Conservation (phyloP, 2,329 filamentous ascomycete species). For the Aaosphaeria arxii region DNA sequence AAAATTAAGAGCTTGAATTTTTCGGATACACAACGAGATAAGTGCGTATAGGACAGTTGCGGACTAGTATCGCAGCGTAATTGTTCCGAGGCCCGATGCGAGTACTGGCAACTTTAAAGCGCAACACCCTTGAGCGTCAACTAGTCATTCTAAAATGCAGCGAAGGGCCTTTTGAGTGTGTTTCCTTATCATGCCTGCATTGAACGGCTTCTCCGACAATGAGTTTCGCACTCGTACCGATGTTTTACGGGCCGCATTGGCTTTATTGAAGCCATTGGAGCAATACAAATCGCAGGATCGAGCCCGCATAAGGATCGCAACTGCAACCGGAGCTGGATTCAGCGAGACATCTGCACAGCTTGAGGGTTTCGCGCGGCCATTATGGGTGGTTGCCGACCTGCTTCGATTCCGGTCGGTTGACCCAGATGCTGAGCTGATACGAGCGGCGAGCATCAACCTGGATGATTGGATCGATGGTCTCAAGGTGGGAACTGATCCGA, state of each 20-base stretch:
- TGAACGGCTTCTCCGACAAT: constrained; percentile 14
- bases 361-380: constrained; percentile 15
- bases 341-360: constrained; percentile 16
- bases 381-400: constrained; percentile 11
- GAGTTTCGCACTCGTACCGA: constrained; percentile 7
- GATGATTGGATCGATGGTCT: constrained; percentile 11
- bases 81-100: too few relatives aligned
- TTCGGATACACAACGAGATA: too few relatives aligned
- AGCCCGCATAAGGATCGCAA: constrained; percentile 14
- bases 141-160: too few relatives aligned
- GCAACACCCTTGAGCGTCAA: too few relatives aligned
- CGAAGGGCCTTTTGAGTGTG: too few relatives aligned
- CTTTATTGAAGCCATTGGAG: constrained; percentile 9
- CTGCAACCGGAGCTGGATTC: constrained; percentile 13
- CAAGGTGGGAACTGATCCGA: constrained; percentile 18
- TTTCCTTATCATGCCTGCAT: constrained; percentile 8
- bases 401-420: constrained; percentile 8
- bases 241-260: constrained; percentile 5
- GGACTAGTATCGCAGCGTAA: too few relatives aligned
- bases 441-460: not conserved
- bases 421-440: not conserved
- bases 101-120: too few relatives aligned
- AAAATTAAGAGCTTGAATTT: too few relatives aligned
- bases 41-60: too few relatives aligned
- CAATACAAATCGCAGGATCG: constrained; percentile 10